Conservation (phyloP, 2,329 filamentous ascomycete species). For the Paecilomyces fulvus region DNA sequence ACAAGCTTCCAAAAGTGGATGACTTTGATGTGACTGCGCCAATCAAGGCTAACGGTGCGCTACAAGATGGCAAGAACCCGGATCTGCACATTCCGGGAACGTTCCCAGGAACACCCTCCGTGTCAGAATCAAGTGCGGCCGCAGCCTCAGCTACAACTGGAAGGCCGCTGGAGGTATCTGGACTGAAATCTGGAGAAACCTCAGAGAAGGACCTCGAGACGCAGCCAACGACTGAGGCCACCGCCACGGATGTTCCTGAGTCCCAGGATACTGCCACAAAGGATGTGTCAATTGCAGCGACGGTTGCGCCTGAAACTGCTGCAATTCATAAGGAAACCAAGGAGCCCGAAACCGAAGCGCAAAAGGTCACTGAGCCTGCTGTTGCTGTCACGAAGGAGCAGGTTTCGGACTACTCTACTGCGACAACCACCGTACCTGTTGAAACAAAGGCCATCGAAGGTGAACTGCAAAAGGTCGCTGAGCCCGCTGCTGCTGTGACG, state of each 20-base stretch:
- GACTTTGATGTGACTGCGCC: conserved; percentile 8
- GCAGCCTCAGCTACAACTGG: background rate
- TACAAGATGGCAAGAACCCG: background rate
- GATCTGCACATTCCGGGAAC: conserved; percentile 3
- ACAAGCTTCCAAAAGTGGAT: conserved; percentile 28
- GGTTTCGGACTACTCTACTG: background rate
- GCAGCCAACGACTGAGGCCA: background rate
- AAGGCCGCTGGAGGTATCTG: background rate
- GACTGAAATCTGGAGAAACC: background rate
- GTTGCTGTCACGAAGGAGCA: background rate
- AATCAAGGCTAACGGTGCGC: background rate
- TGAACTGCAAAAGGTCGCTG: background rate
- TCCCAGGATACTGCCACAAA: background rate
- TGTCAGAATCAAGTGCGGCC: conserved; percentile 3
- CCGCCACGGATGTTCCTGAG: background rate
- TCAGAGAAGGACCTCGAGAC: background rate
- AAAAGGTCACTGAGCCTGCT: background rate
- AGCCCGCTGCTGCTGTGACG: background rate
- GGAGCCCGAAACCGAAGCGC: background rate
- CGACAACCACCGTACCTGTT: background rate
- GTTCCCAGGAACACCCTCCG: conserved; percentile 4
- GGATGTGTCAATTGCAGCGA: background rate
- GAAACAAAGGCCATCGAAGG: background rate
- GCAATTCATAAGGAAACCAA: background rate
- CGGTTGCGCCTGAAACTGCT: background rate